Base-by-base conservation (phyloP, 352 stramenopile genomes). In the Pythium phragmitis region DNA sequence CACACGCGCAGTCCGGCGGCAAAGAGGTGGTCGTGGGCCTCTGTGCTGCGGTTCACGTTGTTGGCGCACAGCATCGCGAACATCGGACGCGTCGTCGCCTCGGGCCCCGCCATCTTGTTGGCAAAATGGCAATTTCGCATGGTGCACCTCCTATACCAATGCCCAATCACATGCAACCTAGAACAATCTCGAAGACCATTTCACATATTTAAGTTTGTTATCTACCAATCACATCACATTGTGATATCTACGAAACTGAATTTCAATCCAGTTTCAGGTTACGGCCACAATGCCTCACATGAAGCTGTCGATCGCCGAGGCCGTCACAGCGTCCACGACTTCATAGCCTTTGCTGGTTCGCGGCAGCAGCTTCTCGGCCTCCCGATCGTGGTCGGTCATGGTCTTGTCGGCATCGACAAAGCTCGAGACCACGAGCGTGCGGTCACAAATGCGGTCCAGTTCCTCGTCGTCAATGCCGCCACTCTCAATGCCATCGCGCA, bases 31-130 rank as follows among this genome's bases (percentile, higher is more conserved):
- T 94, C 86, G 55, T 96, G 88, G 21, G 88, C 88, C 71, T 96
- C 88, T 6, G 90, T 96, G 74, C 82, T 94, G 51, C 88, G 84
- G 69, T 96, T 96, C 55, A 96, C 89, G 74, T 96, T 96, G 79
- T 94, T 95, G 46, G 87, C 86, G 73, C 88, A 96, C 26, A 96
- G 69, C 82, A 96, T 93, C 33, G 84, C 80, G 62, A 96, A 96
- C 73, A 91, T 85, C 33, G 80, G 78, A 13, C 77, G 80, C 46
- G 53, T 61, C 53, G 52, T 39, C 34, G 34, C 34, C 11, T 39
- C 12, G 21, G 46, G 21, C 7, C 45, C 28, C 42, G 37, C 51
- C 57, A 62, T 72, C 19, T 7, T 57, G 34, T 4, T 53, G 23
- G 13, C 33, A 23, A 3, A 37, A 43, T 49, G 7, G 19, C 17